Conservation (phyloP, 2,329 filamentous ascomycete genomes). For the Didymella lethalis region DNA sequence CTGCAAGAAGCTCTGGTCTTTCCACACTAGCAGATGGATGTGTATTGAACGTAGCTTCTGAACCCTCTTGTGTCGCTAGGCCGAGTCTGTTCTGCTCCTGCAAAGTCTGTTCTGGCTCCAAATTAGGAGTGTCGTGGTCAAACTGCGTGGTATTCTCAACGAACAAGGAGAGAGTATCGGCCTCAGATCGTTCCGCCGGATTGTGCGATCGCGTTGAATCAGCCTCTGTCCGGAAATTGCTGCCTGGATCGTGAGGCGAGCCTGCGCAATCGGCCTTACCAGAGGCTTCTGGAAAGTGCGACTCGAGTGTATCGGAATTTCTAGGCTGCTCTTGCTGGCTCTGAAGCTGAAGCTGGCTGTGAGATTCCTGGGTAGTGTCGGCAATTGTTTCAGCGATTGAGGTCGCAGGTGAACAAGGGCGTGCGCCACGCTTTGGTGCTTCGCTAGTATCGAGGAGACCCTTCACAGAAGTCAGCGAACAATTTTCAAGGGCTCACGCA, state of each 20-base stretch:
- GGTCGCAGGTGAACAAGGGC: constrained; percentile 27
- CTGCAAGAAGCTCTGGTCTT: neutral
- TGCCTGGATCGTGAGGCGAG: neutral
- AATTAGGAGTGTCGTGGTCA: neutral
- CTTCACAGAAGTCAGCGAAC: constrained; percentile 9
- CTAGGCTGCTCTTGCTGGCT: constrained; percentile 15
- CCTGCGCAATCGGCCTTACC: neutral
- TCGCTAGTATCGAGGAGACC: constrained; percentile 25
- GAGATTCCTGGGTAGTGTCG: constrained; percentile 29
- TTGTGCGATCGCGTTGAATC: neutral
- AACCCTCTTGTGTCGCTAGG: neutral
- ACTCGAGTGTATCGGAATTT: constrained; percentile 18
- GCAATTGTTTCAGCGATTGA: constrained; percentile 42
- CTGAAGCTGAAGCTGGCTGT: constrained; percentile 21
- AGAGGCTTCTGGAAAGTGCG: neutral
- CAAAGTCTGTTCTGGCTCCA: neutral
- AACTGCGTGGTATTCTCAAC: constrained; percentile 9
- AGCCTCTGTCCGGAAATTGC: neutral
- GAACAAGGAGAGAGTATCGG: neutral
- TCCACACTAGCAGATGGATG: neutral
- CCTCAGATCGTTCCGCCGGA: neutral
- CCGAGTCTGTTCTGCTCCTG: neutral
- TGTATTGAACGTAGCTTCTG: neutral
- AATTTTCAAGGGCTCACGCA: neutral
- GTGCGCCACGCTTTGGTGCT: constrained; percentile 6